phyloP scores from a whole-genome alignment of 176 grass and related monocot genomes.

The Musa itinerans region DNA sequence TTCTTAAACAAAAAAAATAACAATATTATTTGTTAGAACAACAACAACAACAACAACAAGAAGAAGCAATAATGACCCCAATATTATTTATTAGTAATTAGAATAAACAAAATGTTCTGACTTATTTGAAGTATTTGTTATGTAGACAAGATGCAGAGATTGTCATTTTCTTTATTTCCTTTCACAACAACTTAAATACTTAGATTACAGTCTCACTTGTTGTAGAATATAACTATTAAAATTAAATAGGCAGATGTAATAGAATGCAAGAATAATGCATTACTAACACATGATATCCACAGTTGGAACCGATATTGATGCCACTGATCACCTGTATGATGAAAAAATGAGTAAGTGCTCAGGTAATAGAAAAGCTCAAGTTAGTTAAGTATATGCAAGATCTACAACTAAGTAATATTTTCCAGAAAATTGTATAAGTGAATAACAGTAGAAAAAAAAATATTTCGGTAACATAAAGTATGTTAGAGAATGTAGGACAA shows the following conservation, averaged over 20 bases:
- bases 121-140: too few relatives aligned
- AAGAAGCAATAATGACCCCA: too few relatives aligned
- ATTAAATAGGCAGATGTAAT: not conserved
- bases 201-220: too few relatives aligned
- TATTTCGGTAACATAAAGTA: not conserved
- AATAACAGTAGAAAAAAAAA: not conserved
- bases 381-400: constrained; percentile 4
- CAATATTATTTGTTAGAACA: too few relatives aligned
- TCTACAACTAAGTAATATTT: not conserved
- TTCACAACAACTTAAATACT: too few relatives aligned
- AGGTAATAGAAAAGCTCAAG: not conserved
- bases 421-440: not conserved
- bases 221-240: too few relatives aligned
- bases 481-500: not conserved
- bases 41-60: too few relatives aligned
- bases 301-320: constrained; percentile 83
- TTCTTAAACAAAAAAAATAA: too few relatives aligned
- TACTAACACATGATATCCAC: constrained; percentile 77
- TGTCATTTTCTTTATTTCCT: too few relatives aligned
- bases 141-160: too few relatives aligned
- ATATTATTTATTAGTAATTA: too few relatives aligned
- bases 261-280: constrained; percentile 7
- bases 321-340: constrained; percentile 83
- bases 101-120: too few relatives aligned
- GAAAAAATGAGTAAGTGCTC: constrained; percentile 8